Evolutionary conservation across 2,329 filamentous ascomycete species (phyloP), one percentile per base, ranked within the genome.

Genomic region (Pseudogymnoascus sp.): DNA sequence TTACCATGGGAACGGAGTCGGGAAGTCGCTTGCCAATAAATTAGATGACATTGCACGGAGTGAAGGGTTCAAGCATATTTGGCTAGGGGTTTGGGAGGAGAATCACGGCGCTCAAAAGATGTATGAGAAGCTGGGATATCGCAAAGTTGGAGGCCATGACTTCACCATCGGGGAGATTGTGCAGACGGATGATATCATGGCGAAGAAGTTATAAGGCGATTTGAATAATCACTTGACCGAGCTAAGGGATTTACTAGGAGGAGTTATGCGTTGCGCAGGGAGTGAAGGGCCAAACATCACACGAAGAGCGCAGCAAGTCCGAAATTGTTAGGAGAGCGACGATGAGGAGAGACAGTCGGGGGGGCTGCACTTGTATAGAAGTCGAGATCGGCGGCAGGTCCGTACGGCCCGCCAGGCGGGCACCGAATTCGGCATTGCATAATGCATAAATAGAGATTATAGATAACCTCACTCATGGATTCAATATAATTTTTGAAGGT

Each of bases 71-170:
- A 69, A 66, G 58, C 69, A 74, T 27, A 69, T 80, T 15, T 80
- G 78, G 77, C 66, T 80, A 8, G 78, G 78, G 0, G 78, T 80
- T 8, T 80, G 78, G 78, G 75, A 80, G 59, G 75, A 78, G 64
- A 80, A 79, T 60, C 36, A 61, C 1, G 71, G 66, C 31, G 77
- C 77, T 0, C 70, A 72, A 25, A 71, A 62, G 35, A 69, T 75
- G 4, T 80, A 80, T 66, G 70, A 70, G 62, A 74, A 71, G 66
- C 71, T 73, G 66, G 78, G 78, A 0, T 80, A 76, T 61, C 63
- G 61, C 13, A 67, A 66, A 21, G 72, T 78, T 0, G 78, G 78
- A 0, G 37, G 69, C 8, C 77, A 79, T 64, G 73, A 75, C 7
- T 80, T 80, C 65, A 70, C 68, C 0, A 68, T 79, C 45, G 78